phyloP scores from a whole-genome alignment of 2,329 filamentous ascomycete species.

The Aureobasidium subglaciale region DNA sequence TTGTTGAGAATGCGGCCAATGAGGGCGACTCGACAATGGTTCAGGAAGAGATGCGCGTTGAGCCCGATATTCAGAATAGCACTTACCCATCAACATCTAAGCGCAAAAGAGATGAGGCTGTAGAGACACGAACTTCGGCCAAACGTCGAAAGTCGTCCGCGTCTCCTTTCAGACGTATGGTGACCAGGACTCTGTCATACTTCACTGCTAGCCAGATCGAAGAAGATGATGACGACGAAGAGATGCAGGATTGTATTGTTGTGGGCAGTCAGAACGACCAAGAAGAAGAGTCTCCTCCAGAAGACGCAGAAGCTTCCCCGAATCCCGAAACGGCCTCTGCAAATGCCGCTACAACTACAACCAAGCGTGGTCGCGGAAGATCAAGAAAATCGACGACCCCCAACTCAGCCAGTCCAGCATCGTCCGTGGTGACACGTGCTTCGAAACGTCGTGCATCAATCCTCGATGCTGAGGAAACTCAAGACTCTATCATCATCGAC shows the following conservation, averaged over 20 bases:
- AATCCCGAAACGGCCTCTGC: slow-evolving; percentile 2
- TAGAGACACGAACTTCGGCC: not conserved
- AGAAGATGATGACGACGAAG: slow-evolving; percentile 20
- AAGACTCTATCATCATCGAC: slow-evolving; percentile 17
- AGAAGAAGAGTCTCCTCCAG: slow-evolving; percentile 12
- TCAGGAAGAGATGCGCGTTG: not conserved
- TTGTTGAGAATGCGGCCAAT: slow-evolving; percentile 20
- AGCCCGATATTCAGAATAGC: not conserved
- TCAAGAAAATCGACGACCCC: slow-evolving; percentile 22
- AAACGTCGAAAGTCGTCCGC: slow-evolving; percentile 23
- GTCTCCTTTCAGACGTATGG: slow-evolving; percentile 24
- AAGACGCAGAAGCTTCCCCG: not conserved
- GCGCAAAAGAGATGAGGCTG: not conserved
- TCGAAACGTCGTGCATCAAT: slow-evolving; percentile 26
- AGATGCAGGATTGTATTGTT: slow-evolving; percentile 35
- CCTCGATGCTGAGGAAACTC: slow-evolving; percentile 15
- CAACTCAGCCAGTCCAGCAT: slow-evolving; percentile 9
- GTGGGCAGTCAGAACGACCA: slow-evolving; percentile 25
- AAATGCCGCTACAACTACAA: not conserved
- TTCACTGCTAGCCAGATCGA: slow-evolving; percentile 18
- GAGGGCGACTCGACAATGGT: not conserved
- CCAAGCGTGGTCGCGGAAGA: slow-evolving; percentile 24
- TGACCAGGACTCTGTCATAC: slow-evolving; percentile 16
- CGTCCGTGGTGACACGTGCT: slow-evolving; percentile 9
- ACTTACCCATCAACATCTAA: not conserved